Conservation (phyloP, 2,329 filamentous ascomycete genomes). For the Botrytis squamosa region DNA sequence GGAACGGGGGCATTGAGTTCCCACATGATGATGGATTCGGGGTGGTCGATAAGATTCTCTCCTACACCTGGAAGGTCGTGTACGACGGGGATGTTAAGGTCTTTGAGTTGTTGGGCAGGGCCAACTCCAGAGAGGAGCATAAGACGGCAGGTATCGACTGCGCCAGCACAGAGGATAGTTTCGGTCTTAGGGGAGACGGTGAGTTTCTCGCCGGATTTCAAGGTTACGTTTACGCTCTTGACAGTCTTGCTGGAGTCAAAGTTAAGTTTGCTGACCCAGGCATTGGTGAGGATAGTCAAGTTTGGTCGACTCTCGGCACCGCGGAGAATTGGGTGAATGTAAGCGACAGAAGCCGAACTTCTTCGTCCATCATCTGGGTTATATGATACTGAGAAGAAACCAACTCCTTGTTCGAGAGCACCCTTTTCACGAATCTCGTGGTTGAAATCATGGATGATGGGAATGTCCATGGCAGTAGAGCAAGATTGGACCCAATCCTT, state of each 20-base stretch:
- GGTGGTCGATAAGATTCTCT: slow-evolving; percentile 42
- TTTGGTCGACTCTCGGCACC: slow-evolving; percentile 82
- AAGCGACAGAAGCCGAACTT: slow-evolving; percentile 84
- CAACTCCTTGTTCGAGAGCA: slow-evolving; percentile 71
- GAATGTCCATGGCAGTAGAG: slow-evolving; percentile 75
- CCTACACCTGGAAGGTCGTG: slow-evolving; percentile 40
- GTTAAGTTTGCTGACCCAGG: slow-evolving; percentile 82
- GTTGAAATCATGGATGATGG: slow-evolving; percentile 84
- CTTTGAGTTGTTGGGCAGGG: slow-evolving; percentile 35
- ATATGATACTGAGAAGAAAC: slow-evolving; percentile 89
- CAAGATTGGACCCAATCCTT: slow-evolving; percentile 85
- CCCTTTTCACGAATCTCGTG: slow-evolving; percentile 73
- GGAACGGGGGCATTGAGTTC: slow-evolving; percentile 45
- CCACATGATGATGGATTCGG: slow-evolving; percentile 50
- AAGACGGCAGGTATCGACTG: slow-evolving; percentile 42
- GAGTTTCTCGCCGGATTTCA: slow-evolving; percentile 52
- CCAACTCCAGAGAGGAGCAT: slow-evolving; percentile 44
- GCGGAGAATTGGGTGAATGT: slow-evolving; percentile 86
- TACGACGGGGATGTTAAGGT: slow-evolving; percentile 38
- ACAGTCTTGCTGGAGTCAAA: slow-evolving; percentile 63
- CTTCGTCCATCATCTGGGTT: slow-evolving; percentile 84
- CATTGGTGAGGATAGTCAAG: slow-evolving; percentile 81
- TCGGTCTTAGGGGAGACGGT: slow-evolving; percentile 67
- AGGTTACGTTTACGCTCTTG: slow-evolving; percentile 67
- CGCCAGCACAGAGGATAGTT: slow-evolving; percentile 53